phyloP scores from a whole-genome alignment of 768 basidiomycete genomes.

The Cyclocybe aegerita region DNA sequence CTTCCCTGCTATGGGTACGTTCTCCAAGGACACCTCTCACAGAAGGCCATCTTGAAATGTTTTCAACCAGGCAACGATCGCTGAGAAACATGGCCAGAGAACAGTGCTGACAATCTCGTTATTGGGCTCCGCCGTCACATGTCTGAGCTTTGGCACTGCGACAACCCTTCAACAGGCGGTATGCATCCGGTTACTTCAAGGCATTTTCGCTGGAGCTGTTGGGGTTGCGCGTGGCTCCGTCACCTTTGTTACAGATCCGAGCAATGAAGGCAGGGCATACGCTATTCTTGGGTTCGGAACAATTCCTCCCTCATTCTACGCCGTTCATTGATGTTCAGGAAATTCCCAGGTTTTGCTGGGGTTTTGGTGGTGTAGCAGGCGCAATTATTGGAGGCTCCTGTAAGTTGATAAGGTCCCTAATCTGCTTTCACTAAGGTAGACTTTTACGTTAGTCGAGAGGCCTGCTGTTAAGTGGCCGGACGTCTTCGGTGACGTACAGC shows the following conservation, averaged over 20 bases:
- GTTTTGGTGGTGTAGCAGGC: slow-evolving; percentile 91
- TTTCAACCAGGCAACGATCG: slow-evolving; percentile 74
- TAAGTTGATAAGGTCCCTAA: slow-evolving; percentile 38
- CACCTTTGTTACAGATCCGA: slow-evolving; percentile 82
- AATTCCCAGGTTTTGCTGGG: slow-evolving; percentile 81
- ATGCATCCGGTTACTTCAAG: slow-evolving; percentile 83
- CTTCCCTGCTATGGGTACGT: slow-evolving; percentile 87
- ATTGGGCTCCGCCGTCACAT: slow-evolving; percentile 80
- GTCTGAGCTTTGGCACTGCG: slow-evolving; percentile 75
- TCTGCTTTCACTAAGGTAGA: slow-evolving; percentile 10
- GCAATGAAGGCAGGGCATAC: slow-evolving; percentile 94
- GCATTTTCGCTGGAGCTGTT: slow-evolving; percentile 90
- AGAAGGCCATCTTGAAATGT: slow-evolving; percentile 8
- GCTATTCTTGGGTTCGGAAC: slow-evolving; percentile 76
- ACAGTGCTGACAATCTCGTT: slow-evolving; percentile 83
- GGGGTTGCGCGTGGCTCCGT: slow-evolving; percentile 93
- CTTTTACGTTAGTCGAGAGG: slow-evolving; percentile 58
- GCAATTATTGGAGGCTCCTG: slow-evolving; percentile 84
- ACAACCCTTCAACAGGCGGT: slow-evolving; percentile 79
- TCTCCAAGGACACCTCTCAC: slow-evolving; percentile 2
- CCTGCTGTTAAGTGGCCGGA: slow-evolving; percentile 87
- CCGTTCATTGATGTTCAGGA: slow-evolving; percentile 4
- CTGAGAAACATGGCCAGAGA: slow-evolving; percentile 86
- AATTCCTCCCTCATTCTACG: slow-evolving; percentile 1
- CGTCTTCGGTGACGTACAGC: slow-evolving; percentile 57